phyloP scores from a whole-genome alignment of 306 rosid genomes.

The Fragaria ananassa region DNA sequence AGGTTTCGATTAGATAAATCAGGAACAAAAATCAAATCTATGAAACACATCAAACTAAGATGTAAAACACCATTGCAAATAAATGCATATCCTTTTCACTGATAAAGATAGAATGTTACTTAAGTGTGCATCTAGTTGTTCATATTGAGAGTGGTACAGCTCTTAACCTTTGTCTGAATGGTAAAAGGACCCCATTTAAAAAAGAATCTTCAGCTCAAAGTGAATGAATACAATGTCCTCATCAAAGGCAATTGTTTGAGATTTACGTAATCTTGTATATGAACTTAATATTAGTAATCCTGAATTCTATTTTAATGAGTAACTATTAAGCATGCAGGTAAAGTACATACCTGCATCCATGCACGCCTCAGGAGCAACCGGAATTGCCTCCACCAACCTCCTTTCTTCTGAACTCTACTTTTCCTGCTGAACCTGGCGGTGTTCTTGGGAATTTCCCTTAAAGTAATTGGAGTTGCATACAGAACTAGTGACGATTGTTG shows the following conservation, averaged over 20 bases:
- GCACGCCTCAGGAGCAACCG: conserved; percentile 88
- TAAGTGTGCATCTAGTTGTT: neutral
- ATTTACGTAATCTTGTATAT: neutral
- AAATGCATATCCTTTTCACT: conserved; percentile 8
- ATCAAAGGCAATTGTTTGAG: neutral
- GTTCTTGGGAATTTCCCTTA: conserved; percentile 41
- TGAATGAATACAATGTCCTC: neutral
- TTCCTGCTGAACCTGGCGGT: conserved; percentile 36
- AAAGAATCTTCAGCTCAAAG: neutral
- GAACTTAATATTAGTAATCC: neutral
- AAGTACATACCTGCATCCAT: conserved; percentile 82
- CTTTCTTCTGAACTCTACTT: conserved; percentile 47
- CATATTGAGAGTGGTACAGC: conserved; percentile 8
- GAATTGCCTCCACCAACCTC: conserved; percentile 91
- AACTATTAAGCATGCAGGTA: neutral
- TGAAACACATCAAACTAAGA: conserved; percentile 2
- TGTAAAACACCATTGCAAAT: conserved; percentile 8
- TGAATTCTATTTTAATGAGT: neutral
- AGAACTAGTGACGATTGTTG: conserved; percentile 49
- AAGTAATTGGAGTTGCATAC: conserved; percentile 68
- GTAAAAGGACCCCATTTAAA: neutral
- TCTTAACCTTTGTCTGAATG: conserved; percentile 5
- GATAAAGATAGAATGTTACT: conserved; percentile 10
- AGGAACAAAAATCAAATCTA: conserved; percentile 26
- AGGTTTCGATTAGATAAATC: conserved; percentile 27